Evolutionary conservation across 164 flowering plant species (phyloP), one percentile per base, ranked within the genome.

Genomic region (Berberis vulgaris): DNA sequence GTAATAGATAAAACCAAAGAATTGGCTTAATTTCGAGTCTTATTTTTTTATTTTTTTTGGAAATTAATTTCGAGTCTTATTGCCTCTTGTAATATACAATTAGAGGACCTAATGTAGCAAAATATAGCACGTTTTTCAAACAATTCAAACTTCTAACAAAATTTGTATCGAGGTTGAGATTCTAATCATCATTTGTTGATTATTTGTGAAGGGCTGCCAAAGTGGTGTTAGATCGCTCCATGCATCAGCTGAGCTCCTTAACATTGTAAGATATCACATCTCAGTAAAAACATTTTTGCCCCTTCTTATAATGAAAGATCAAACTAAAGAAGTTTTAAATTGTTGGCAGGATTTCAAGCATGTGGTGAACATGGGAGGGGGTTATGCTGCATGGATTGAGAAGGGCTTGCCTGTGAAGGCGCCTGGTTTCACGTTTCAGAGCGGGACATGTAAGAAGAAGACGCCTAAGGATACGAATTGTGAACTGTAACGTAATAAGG

Each of bases 291-390:
- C 0, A 11, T 11, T 49, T 49, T 54, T n/a, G 13, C 57, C 5
- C 40, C 39, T 54, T n/a, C n/a, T 6, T 38, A n/a, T 56, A 7
- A 39, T 38, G 9, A 2, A 38, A 4, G 41, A 4, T 13, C 59
- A 7, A 56, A 38, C n/a, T 2, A n/a, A 6, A n/a, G 41, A 26
- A 56, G 10, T 9, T 9, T 38, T 2, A 41, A 43, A 61, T 61
- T 52, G 53, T 13, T 61, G 54, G 63, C 80, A 89, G 97, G 88
- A 74, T 8, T 89, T 78, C 70, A 83, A 86, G 81, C 71, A 81
- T 71, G 84, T 85, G 45, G 77, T 64, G 68, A 83, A 91, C 79
- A 84, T 91, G 88, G 94, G 84, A 75, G 96, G 97, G 44, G 97
- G 97, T 8, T 79, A 81, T 69, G 64, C 76, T 42, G 84, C 85